Evolutionary conservation across 495 filamentous ascomycete species (phyloP).

Genomic region (Annulohypoxylon maeteangense): DNA sequence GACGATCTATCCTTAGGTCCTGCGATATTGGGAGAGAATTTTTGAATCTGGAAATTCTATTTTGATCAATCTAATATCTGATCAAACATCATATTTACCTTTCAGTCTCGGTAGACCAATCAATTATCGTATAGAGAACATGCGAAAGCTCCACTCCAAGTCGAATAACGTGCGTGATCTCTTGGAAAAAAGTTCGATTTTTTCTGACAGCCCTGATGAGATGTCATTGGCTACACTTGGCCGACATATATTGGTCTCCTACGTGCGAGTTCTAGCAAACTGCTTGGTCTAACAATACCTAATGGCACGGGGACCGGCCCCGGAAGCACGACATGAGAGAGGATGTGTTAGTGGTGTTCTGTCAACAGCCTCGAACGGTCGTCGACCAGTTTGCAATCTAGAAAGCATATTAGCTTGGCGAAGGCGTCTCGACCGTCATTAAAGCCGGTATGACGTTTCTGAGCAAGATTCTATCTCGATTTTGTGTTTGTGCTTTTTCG

Average conservation of each 20-base stretch:
- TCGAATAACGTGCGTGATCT: neutral
- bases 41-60: neutral
- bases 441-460: neutral
- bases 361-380: neutral
- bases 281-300: slow-evolving; percentile 8
- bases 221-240: neutral
- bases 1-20: neutral
- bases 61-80: neutral
- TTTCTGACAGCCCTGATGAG: neutral
- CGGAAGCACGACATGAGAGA: slow-evolving; percentile 7
- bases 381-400: neutral
- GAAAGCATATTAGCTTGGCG: neutral
- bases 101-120: neutral
- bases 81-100: neutral
- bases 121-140: neutral
- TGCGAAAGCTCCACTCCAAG: neutral
- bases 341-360: slow-evolving; percentile 1
- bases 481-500: slow-evolving; percentile 12
- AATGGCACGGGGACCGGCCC: neutral
- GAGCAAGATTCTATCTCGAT: neutral
- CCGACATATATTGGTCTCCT: neutral
- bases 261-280: slow-evolving; percentile 16
- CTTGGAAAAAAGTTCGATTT: neutral
- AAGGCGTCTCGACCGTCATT: neutral
- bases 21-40: neutral